A percentile compares a stretch with the other conserved stretches of the same genome.
phyloP scores from a whole-genome alignment of 805 yeast genomes.

The Scheffersomyces stipitis region DNA sequence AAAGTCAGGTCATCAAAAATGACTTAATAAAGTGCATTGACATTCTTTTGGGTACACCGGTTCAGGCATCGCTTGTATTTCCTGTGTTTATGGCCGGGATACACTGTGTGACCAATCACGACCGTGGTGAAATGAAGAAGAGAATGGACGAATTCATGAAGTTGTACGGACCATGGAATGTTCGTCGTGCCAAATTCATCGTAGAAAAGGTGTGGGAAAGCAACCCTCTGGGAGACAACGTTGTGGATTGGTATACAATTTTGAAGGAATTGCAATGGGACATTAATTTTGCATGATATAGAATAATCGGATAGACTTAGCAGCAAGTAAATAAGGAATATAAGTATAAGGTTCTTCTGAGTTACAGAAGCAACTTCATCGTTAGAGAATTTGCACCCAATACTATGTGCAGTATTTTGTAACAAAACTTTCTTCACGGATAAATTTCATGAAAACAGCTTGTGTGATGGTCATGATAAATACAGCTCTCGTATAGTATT shows the following conservation, averaged over 20 bases:
- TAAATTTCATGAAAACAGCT: no score
- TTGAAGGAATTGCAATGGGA: slow-evolving; percentile 74
- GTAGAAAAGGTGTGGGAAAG: slow-evolving; percentile 50
- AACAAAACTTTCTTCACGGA: no score
- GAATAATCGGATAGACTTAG: no score
- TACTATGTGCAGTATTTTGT: no score
- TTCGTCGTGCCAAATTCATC: slow-evolving; percentile 41
- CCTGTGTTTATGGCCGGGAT: slow-evolving; percentile 80
- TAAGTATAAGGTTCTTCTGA: no score
- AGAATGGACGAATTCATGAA: slow-evolving; percentile 57
- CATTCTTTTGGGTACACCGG: slow-evolving; percentile 59
- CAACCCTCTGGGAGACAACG: slow-evolving; percentile 53
- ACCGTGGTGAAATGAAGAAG: slow-evolving; percentile 49
- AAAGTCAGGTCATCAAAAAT: slow-evolving; percentile 56
- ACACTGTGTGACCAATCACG: slow-evolving; percentile 54
- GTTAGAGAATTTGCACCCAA: no score
- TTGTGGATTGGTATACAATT: slow-evolving; percentile 72
- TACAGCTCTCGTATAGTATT: no score
- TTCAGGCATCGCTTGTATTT: slow-evolving; percentile 71
- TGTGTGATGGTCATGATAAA: no score
- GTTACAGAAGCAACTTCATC: no score
- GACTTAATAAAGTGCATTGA: slow-evolving; percentile 59
- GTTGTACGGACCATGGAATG: slow-evolving; percentile 70
- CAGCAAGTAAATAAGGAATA: no score
- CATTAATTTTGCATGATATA: slow-evolving; percentile 70